Evolutionary conservation across 2,329 filamentous ascomycete species (phyloP).

Genomic region (Aspergillus ochraceus): DNA sequence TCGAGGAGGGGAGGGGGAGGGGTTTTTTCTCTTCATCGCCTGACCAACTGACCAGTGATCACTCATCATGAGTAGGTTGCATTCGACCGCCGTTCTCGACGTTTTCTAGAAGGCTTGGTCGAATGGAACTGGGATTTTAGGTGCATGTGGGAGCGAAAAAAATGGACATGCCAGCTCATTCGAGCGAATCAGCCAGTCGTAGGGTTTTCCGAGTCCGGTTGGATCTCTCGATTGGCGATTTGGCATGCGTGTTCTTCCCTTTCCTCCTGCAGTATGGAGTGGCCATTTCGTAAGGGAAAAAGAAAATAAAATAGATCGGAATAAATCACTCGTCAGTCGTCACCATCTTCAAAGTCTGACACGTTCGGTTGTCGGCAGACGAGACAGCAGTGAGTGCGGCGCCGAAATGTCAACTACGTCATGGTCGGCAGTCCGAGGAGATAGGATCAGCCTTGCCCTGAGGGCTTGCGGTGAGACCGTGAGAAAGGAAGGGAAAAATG

Average conservation of each 20-base stretch:
- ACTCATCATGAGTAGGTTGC: background rate
- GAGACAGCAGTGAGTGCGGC: background rate
- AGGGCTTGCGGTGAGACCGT: background rate
- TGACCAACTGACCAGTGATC: background rate
- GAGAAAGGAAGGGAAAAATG: background rate
- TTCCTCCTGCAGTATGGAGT: too few species aligned
- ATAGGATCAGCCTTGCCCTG: background rate
- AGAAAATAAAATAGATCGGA: background rate
- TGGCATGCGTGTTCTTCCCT: too few species aligned
- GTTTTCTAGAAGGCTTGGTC: constrained; percentile 36
- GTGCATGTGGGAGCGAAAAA: background rate
- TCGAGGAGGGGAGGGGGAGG: background rate
- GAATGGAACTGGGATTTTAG: constrained; percentile 17
- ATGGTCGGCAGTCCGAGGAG: constrained; percentile 13
- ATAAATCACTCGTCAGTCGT: background rate
- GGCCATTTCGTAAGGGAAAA: background rate
- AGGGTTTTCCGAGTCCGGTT: background rate
- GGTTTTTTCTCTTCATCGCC: background rate
- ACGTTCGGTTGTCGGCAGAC: constrained; percentile 1
- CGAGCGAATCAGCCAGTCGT: background rate
- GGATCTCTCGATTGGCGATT: background rate
- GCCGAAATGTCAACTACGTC: constrained; percentile 6
- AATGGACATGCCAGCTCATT: background rate
- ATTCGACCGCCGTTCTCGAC: constrained; percentile 29
- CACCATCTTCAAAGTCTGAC: background rate